Conservation (phyloP, 2,329 filamentous ascomycete species). For the Colletotrichum lupini region DNA sequence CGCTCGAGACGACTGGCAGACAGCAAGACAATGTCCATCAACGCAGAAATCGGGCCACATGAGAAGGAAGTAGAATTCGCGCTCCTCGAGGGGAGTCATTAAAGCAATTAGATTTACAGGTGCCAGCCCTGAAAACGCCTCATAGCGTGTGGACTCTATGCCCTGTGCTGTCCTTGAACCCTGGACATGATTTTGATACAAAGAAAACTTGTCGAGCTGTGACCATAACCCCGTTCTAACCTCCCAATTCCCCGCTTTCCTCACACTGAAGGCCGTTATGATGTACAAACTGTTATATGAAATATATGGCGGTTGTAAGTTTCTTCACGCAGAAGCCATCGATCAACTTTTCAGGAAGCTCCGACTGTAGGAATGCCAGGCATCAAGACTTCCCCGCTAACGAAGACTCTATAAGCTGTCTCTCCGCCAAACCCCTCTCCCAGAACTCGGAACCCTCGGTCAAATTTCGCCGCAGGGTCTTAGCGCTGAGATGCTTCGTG, state of each 20-base stretch:
- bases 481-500: constrained; percentile 30
- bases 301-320: neutral
- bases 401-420: neutral
- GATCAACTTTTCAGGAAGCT: neutral
- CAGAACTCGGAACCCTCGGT: constrained; percentile 14
- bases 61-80: neutral
- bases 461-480: constrained; percentile 24
- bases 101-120: neutral
- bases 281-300: neutral
- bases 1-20: constrained; percentile 8
- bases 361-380: neutral
- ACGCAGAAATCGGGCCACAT: neutral
- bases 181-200: neutral
- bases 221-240: neutral
- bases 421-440: constrained; percentile 4
- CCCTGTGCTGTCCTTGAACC: neutral
- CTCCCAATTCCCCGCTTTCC: too few relatives aligned
- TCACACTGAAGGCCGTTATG: neutral
- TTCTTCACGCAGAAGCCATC: neutral
- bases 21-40: neutral
- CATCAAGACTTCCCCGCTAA: neutral
- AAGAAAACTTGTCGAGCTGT: neutral
- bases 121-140: neutral
- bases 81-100: neutral
- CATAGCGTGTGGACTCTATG: neutral